These are phyloP conservation scores for Colletotrichum orchidophilum DNA, from an alignment of 2,329 filamentous ascomycete genomes.

Conservation along the genomic window DNA sequence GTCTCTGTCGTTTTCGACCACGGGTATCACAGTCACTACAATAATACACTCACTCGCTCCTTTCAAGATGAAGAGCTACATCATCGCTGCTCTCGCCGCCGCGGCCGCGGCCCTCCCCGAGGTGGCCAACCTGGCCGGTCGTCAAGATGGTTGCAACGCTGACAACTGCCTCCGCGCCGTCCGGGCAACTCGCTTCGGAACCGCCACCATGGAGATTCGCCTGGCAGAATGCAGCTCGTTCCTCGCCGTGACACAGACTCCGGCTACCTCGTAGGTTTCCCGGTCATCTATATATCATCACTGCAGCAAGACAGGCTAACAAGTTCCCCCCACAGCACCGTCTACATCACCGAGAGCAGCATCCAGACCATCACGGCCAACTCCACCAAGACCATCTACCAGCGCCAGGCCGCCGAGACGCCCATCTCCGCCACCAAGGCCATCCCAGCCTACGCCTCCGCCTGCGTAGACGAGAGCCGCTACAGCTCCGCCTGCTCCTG, in stretches of 20 bases:
- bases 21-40: neutral
- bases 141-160: conserved; percentile 42
- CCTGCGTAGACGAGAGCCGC: conserved; percentile 34
- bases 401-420: conserved; percentile 42
- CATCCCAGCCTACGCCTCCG: conserved; percentile 51
- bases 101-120: conserved; percentile 43
- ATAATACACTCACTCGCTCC: neutral
- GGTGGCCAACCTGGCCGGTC: conserved; percentile 18
- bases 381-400: conserved; percentile 8
- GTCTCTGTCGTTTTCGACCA: neutral
- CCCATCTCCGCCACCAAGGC: conserved; percentile 60
- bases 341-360: conserved; percentile 22
- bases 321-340: conserved; percentile 1
- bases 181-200: conserved; percentile 51
- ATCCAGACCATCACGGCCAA: conserved; percentile 15
- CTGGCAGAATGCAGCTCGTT: conserved; percentile 52
- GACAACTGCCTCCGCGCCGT: conserved; percentile 58
- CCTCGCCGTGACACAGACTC: conserved; percentile 49
- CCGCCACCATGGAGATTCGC: conserved; percentile 41
- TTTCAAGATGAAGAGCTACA: conserved; percentile 51
- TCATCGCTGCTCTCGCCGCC: conserved; percentile 46
- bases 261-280: conserved; percentile 47
- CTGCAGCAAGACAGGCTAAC: neutral
- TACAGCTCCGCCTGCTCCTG: conserved; percentile 43
- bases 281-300: neutral